Evolutionary conservation across 2,329 filamentous ascomycete species (phyloP).

Genomic region (Fusarium falciforme): DNA sequence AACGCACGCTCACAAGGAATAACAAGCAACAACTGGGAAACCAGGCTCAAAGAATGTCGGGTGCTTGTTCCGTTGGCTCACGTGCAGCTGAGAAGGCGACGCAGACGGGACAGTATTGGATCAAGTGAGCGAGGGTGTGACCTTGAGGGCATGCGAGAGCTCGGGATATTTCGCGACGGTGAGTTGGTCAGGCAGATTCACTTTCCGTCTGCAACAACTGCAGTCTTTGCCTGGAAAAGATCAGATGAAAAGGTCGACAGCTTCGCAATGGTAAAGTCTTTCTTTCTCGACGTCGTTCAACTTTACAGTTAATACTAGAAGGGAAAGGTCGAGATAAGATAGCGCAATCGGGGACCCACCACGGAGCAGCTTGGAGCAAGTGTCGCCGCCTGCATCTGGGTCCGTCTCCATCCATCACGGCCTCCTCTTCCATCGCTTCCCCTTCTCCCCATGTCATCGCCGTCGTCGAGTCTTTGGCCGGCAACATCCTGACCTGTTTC

Average conservation of each 20-base stretch:
- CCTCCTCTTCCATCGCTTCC: constrained; percentile 1
- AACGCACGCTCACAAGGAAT: constrained; percentile 2
- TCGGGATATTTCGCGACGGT: constrained; percentile 23
- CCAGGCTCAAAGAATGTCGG: constrained; percentile 5
- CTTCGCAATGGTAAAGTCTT: not conserved
- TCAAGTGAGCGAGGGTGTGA: constrained; percentile 34
- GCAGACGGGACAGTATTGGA: constrained; percentile 6
- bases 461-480: constrained; percentile 9
- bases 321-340: constrained; percentile 35
- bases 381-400: not conserved
- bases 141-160: constrained; percentile 12
- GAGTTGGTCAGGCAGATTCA: not conserved
- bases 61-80: constrained; percentile 30
- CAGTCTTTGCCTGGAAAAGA: not conserved
- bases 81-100: constrained; percentile 26
- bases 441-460: constrained; percentile 21
- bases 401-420: not conserved
- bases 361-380: not conserved
- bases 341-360: constrained; percentile 7
- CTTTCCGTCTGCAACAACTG: not conserved
- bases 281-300: not conserved
- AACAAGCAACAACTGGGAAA: not conserved
- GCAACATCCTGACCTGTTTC: constrained; percentile 1
- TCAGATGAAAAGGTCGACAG: not conserved
- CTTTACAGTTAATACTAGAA: constrained; percentile 16